A percentile compares a stretch with the other conserved stretches of the same genome.
phyloP scores from a whole-genome alignment of 208 protist genomes.

The Leishmania tarentolae region DNA sequence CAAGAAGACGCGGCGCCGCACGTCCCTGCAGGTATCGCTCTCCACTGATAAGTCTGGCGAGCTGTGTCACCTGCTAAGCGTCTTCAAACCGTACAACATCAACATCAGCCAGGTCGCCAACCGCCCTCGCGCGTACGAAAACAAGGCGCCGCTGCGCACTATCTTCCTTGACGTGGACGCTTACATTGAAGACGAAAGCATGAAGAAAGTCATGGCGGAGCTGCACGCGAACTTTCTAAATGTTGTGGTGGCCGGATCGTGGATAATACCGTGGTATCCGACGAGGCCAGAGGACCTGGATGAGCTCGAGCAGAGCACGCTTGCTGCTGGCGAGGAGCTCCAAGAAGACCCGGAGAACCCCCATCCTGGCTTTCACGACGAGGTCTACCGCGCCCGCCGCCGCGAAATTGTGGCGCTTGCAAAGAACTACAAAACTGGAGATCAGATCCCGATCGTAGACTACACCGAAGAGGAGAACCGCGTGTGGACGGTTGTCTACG shows the following conservation, averaged over 20 bases:
- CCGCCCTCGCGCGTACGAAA: conserved; percentile 52
- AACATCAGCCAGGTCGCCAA: conserved; percentile 69
- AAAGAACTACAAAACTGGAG: conserved; percentile 79
- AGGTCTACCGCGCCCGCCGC: conserved; percentile 91
- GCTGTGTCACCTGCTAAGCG: conserved; percentile 47
- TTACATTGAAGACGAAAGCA: conserved; percentile 37
- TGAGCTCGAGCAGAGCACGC: conserved; percentile 73
- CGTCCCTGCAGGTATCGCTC: conserved; percentile 62
- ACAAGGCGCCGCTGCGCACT: conserved; percentile 42
- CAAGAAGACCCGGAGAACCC: conserved; percentile 90
- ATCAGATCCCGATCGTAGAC: conserved; percentile 87
- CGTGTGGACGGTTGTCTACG: conserved; percentile 90
- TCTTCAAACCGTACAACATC: conserved; percentile 50
- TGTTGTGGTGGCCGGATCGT: conserved; percentile 53
- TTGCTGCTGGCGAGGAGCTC: conserved; percentile 85
- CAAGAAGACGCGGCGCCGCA: conserved; percentile 37
- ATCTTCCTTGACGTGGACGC: conserved; percentile 74
- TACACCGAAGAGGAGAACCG: conserved; percentile 93
- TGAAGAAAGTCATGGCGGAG: conserved; percentile 43
- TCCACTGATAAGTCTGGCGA: conserved; percentile 39
- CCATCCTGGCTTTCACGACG: conserved; percentile 96
- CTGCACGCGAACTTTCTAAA: conserved; percentile 31
- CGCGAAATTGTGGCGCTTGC: conserved; percentile 73
- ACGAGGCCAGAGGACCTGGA: conserved; percentile 81
- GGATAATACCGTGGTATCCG: conserved; percentile 82